Base-by-base conservation (phyloP, 1,139 yeast species). In the Groenewaldozyma sp. region DNA sequence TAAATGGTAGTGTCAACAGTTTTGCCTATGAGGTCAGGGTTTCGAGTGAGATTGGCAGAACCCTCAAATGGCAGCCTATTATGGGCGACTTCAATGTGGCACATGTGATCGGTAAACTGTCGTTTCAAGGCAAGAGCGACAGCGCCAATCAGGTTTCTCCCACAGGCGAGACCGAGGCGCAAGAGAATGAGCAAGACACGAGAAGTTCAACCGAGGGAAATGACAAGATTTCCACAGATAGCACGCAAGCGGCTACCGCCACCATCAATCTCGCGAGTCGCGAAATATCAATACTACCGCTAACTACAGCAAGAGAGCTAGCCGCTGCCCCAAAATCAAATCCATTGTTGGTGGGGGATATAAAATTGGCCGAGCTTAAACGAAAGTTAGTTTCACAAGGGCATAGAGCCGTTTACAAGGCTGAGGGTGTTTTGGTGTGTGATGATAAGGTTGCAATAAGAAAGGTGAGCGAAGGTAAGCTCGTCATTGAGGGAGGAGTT, bases 341-440 rank as follows among this genome's bases (percentile, higher is more conserved):
- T 35, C 65, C 69, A 2, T 63, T 87, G 32, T 82, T 93, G 22
- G 84, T 91, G 46, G 99, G 99, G 36, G 95, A 88, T 55, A 77
- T 93, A 38, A 71, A 83, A 46, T 66, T 91, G 28, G 84, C 94
- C 0, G 95, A 87, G 50, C 67, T 91, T 42, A 80, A 83, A 52
- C 76, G 76, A 52, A 72, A 71, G 44, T 65, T 88, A 36, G 61
- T 71, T 22, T 66, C 69, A 16, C 62, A 65, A 38, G 82, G 84
- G 40, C 74, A 82, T 51, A 68, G 68, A 41, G 95, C 95, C 0
- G 96, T 88, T 54, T 86, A 91, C 58, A 78, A 82, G 55, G 93
- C 96, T 41, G 96, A 87, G 57, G 98, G 97, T 57, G 78, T 88
- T 0, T 65, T 91, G 38, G 94, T 88, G 6, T 82, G 94, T 29